Base-by-base conservation (phyloP, 352 stramenopile species). In the Phytophthora capsici region DNA sequence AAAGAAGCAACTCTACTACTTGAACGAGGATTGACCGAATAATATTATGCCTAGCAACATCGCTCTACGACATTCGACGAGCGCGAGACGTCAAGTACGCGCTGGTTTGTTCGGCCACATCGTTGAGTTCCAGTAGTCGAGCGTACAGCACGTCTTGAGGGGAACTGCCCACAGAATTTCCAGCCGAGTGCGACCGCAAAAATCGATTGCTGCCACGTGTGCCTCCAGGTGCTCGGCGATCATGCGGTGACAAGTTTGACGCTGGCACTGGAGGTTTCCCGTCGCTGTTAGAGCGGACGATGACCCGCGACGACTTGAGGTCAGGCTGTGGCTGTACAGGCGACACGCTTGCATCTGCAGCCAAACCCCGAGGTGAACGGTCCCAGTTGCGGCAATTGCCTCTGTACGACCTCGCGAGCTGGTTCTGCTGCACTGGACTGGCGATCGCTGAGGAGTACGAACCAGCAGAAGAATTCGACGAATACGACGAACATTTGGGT, bases 61-160 rank as follows among this genome's bases (percentile, higher is more conserved):
- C 10, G 28, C 10, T 34, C 48, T 68, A 68, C 23, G 64, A 68
- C 57, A 72, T 50, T 25, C 51, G 57, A 14, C 46, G 65, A 5
- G 46, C 46, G 57, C 65, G 51, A 44, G 49, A 57, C 56, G 70
- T 36, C 32, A 82, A 37, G 38, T 74, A 74, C 9, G 46, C 59
- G 17, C 61, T 67, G 54, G 74, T 82, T 55, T 82, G 68, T 34
- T 88, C 69, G 1, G 72, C 78, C n/a, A 76, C 75, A 22, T 73
- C 61, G 20, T 78, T 80, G 13, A 89, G 71, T 43, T 89, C 71
- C 34, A 85, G 43, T 50, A 89, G 57, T 22, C 56, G 47, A 14
- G 60, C 55, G 41, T 74, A 77, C 64, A 77, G 69, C 14, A 53
- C 56, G 4, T 58, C 44, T 17, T 70, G 44, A 14, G 44, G 54